A percentile compares a stretch with the other conserved stretches of the same genome.
phyloP scores from a whole-genome alignment of 495 filamentous ascomycete species.

The Jackrogersella minutella region DNA sequence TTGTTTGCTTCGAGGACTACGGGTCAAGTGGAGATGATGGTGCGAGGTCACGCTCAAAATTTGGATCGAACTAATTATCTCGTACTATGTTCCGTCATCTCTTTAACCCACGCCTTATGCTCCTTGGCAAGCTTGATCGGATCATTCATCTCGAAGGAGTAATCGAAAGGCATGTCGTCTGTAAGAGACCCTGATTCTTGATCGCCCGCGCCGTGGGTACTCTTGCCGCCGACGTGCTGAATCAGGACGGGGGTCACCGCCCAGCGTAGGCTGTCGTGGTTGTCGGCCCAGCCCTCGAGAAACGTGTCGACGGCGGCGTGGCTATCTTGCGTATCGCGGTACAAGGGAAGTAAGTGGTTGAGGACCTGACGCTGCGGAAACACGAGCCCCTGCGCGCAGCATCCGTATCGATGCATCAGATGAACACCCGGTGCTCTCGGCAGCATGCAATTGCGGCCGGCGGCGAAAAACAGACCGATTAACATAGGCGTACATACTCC shows the following conservation, averaged over 20 bases:
- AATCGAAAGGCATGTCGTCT: conserved; percentile 40
- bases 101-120: conserved; percentile 21
- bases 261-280: conserved; percentile 51
- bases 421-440: conserved; percentile 28
- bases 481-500: conserved; percentile 39
- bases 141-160: conserved; percentile 35
- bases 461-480: conserved; percentile 49
- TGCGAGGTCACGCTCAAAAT: background rate
- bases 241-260: conserved; percentile 60
- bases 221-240: conserved; percentile 48
- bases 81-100: background rate
- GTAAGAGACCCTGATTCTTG: conserved; percentile 33
- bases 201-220: conserved; percentile 32
- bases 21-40: background rate
- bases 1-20: background rate
- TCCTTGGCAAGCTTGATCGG: conserved; percentile 30
- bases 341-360: conserved; percentile 54
- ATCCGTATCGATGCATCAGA: conserved; percentile 61
- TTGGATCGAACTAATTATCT: background rate
- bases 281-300: conserved; percentile 56
- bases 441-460: conserved; percentile 46
- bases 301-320: conserved; percentile 54
- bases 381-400: conserved; percentile 52
- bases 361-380: conserved; percentile 48
- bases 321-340: conserved; percentile 42